phyloP scores from a whole-genome alignment of 106 monocot species.

The Phalaenopsis equestris region DNA sequence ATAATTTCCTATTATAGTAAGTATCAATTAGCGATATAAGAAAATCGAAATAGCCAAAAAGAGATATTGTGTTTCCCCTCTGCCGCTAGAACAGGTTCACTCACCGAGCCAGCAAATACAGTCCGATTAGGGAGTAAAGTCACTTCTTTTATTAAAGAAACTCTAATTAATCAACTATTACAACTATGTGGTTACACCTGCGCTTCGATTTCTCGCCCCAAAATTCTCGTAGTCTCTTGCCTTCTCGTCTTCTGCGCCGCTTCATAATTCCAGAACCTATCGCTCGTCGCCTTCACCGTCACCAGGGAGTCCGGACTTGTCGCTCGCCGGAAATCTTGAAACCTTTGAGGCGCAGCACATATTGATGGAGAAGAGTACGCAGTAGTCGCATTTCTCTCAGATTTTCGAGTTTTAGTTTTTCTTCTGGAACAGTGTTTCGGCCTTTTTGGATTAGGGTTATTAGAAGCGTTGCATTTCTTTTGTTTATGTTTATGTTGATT shows the following conservation, averaged over 20 bases:
- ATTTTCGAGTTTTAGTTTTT: background rate
- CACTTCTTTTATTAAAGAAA: no score
- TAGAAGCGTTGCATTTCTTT: background rate
- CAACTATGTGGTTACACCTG: no score
- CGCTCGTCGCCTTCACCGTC: background rate
- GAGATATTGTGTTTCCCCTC: no score
- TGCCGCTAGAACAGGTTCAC: no score
- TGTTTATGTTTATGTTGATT: background rate
- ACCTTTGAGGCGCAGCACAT: background rate
- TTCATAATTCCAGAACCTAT: background rate
- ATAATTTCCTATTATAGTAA: no score
- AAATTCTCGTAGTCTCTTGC: background rate
- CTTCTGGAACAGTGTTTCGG: background rate
- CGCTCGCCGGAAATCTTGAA: background rate
- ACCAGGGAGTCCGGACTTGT: background rate
- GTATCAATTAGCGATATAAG: no score
- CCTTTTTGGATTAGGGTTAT: background rate
- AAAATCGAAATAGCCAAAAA: no score
- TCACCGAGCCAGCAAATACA: no score
- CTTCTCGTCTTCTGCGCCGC: background rate
- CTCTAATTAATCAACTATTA: no score
- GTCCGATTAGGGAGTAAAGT: no score
- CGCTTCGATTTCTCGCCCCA: background rate
- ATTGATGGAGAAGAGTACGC: background rate
- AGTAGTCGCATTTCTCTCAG: background rate